Base-by-base conservation (phyloP, 2,329 filamentous ascomycete genomes). In the Alternaria brassicicola region DNA sequence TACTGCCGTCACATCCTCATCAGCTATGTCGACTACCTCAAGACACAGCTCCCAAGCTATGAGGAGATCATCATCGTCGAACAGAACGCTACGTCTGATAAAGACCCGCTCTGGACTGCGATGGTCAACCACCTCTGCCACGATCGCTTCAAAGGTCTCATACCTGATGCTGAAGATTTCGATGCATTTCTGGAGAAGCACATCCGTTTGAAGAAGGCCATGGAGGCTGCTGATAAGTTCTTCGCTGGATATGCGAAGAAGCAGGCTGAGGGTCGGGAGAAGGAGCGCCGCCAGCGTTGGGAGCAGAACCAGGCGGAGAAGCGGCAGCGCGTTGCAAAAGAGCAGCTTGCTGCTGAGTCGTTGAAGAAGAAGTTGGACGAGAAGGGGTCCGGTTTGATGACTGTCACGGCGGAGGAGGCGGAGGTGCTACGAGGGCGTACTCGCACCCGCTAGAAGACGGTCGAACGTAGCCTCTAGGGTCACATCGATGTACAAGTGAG, bases 121-220 rank as follows among this genome's bases (percentile, higher is more conserved):
- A 63, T 68, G 57, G 54, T 68, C 21, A 66, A 68, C 23, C 50
- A 56, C 31, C 57, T 68, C 4, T 46, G 47, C 17, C 41, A 63
- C 26, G 31, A 43, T 3, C 63, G 57, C 17, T 26, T 51, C 41
- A 46, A 50, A 19, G 19, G 35, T 6, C 28, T 46, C 1, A 50
- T 64, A 7, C 59, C 57, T 3, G 57, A 66, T 33, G 9, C 48
- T 7, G 49, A 61, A 25, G 45, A 46, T 5, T 66, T 66, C 17
- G 41, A 19, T 6, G 42, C 15, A 1, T 63, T 57, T 30, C 23
- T 60, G 3, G 48, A 43, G 17, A 25, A 57, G 21, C 58, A 64
- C 26, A 39, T 45, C 6, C 31, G 35, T 19, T 4, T 65, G 1
- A 43, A 41, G 15, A 28, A 38, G 3, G 52, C 55, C 6, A 63